A percentile compares a stretch with the other conserved stretches of the same genome.
Evolutionary conservation across 2,329 filamentous ascomycete genomes (phyloP).

Genomic region (Diaporthe helianthi): DNA sequence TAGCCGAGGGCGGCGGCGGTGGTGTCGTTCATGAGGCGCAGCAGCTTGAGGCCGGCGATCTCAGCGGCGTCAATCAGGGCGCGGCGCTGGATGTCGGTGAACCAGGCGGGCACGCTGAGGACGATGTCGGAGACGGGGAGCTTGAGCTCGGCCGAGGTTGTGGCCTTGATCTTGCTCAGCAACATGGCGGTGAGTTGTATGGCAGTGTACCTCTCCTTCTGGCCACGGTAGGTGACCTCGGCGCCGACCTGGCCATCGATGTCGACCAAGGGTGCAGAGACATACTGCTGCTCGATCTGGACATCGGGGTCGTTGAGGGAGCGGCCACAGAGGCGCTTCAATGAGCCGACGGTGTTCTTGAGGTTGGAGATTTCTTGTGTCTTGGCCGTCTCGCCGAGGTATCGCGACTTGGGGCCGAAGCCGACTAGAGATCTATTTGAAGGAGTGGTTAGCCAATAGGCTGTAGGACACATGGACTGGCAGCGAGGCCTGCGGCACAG

Average conservation of each 20-base stretch:
- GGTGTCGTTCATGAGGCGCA: conserved; percentile 97
- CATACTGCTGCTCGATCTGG: conserved; percentile 88
- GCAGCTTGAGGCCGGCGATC: conserved; percentile 89
- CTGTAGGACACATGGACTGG: conserved; percentile 2
- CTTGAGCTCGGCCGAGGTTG: conserved; percentile 84
- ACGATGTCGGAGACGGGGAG: conserved; percentile 92
- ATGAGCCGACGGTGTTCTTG: conserved; percentile 94
- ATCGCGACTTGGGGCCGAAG: conserved; percentile 92
- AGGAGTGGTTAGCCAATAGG: conserved; percentile 33
- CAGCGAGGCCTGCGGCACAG: conserved; percentile 30
- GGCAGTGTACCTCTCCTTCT: conserved; percentile 95
- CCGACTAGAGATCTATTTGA: conserved; percentile 81
- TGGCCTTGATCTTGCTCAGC: conserved; percentile 91
- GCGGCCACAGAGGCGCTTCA: conserved; percentile 93
- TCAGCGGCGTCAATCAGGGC: conserved; percentile 89
- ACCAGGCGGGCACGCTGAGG: conserved; percentile 95
- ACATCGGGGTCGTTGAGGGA: conserved; percentile 89
- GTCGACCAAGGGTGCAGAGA: conserved; percentile 86
- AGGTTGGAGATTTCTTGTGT: conserved; percentile 99
- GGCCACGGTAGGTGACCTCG: conserved; percentile 90
- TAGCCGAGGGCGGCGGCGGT: conserved; percentile 95
- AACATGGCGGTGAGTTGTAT: conserved; percentile 96
- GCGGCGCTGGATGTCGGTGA: conserved; percentile 92
- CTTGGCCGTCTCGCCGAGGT: conserved; percentile 94
- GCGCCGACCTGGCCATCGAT: conserved; percentile 93